A percentile compares a stretch with the other conserved stretches of the same genome.
These are phyloP conservation scores for Fusarium mangiferae DNA, from an alignment of 2,329 filamentous ascomycete genomes.

Conservation along the genomic window DNA sequence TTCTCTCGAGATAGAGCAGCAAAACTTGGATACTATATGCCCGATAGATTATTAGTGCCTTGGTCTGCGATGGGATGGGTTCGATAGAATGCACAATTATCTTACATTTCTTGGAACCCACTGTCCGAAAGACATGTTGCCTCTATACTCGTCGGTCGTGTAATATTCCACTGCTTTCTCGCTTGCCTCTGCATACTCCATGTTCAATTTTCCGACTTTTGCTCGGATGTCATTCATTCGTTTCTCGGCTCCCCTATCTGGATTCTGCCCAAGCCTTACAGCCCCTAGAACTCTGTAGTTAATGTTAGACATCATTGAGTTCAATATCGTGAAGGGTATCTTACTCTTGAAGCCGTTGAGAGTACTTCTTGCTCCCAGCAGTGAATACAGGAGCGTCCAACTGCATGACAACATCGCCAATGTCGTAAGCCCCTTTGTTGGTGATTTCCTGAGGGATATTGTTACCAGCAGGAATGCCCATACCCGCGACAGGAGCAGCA, in stretches of 20 bases:
- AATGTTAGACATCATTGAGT: not conserved
- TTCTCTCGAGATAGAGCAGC: rapidly evolving
- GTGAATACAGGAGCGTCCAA: rapidly evolving
- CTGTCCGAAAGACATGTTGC: rapidly evolving
- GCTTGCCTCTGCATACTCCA: rapidly evolving
- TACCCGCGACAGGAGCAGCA: not conserved
- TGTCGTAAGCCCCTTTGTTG: not conserved
- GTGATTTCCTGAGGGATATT: not conserved
- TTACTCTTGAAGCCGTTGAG: not conserved
- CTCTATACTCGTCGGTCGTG: not conserved
- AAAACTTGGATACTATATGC: not conserved
- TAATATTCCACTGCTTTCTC: rapidly evolving
- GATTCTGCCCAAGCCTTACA: rapidly evolving
- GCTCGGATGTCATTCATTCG: not conserved
- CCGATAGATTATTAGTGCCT: too few species aligned
- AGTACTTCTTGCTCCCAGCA: rapidly evolving
- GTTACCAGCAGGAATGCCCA: not conserved
- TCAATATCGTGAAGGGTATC: too few species aligned
- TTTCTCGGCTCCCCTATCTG: not conserved
- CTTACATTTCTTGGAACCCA: not conserved
- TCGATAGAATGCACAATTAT: not conserved
- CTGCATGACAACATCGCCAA: not conserved
- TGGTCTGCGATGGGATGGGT: not conserved
- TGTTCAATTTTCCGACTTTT: not conserved
- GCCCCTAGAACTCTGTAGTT: not conserved